Conservation (phyloP, 306 rosid species). For the Cicer yamashitae region DNA sequence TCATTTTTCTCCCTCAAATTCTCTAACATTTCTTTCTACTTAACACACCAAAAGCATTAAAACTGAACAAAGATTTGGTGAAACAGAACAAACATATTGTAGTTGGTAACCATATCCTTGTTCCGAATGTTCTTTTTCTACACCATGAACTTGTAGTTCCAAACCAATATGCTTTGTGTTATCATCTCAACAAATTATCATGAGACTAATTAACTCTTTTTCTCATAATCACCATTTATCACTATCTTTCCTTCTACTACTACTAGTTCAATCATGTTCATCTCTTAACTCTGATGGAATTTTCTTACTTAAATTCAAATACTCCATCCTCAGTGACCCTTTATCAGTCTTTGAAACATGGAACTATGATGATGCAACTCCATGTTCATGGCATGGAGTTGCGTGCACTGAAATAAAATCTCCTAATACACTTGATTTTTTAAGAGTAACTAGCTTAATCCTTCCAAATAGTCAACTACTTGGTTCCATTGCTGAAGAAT, state of each 20-base stretch:
- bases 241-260: too few relatives aligned
- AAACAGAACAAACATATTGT: slow-evolving; percentile 60
- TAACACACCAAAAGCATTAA: too few relatives aligned
- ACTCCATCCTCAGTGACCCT: slow-evolving; percentile 81
- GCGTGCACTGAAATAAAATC: slow-evolving; percentile 60
- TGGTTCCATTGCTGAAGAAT: slow-evolving; percentile 72
- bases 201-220: slow-evolving; percentile 40
- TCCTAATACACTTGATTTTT: slow-evolving; percentile 53
- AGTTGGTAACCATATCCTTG: slow-evolving; percentile 70
- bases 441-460: slow-evolving; percentile 71
- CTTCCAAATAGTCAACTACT: slow-evolving; percentile 76
- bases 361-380: slow-evolving; percentile 71
- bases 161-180: slow-evolving; percentile 47
- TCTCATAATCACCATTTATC: too few relatives aligned
- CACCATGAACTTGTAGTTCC: slow-evolving; percentile 54
- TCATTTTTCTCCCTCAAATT: slow-evolving; percentile 15
- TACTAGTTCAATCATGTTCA: slow-evolving; percentile 35
- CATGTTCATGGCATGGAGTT: slow-evolving; percentile 92
- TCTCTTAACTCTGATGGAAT: slow-evolving; percentile 78
- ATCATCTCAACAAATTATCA: slow-evolving; percentile 46
- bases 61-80: slow-evolving; percentile 56
- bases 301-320: slow-evolving; percentile 74
- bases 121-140: slow-evolving; percentile 50
- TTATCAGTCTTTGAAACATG: slow-evolving; percentile 64
- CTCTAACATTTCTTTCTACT: neutral